Evolutionary conservation across 2,329 filamentous ascomycete genomes (phyloP).

Genomic region (Pseudovirgaria hyperparasitica): DNA sequence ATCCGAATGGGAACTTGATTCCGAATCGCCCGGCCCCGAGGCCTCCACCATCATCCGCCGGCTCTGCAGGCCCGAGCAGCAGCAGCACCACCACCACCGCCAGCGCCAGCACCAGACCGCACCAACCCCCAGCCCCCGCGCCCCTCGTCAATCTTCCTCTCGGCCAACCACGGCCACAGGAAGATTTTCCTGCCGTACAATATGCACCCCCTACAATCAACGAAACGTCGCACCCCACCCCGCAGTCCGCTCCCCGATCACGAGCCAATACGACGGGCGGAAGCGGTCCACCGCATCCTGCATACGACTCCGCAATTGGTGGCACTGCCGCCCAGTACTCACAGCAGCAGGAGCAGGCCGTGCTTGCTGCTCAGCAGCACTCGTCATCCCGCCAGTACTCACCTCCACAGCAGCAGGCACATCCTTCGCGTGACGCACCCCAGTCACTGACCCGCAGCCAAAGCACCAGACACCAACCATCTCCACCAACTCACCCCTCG

Average conservation of each 20-base stretch:
- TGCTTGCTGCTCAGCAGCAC: constrained; percentile 66
- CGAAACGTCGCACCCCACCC: constrained; percentile 20
- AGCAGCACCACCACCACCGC: constrained; percentile 34
- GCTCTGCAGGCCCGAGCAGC: constrained; percentile 27
- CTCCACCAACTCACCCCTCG: constrained; percentile 16
- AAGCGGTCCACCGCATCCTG: constrained; percentile 19
- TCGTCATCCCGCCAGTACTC: constrained; percentile 34
- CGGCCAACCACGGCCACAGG: constrained; percentile 18
- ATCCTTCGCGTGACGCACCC: no score
- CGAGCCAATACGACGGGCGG: constrained; percentile 31
- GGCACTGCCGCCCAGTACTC: constrained; percentile 32
- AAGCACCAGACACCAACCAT: constrained; percentile 48
- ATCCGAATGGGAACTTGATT: constrained; percentile 43
- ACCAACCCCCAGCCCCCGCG: constrained; percentile 44
- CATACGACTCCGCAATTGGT: constrained; percentile 33
- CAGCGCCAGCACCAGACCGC: constrained; percentile 36
- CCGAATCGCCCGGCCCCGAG: constrained; percentile 78
- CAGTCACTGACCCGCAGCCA: constrained; percentile 60
- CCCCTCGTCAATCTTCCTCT: constrained; percentile 16
- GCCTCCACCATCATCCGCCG: no score
- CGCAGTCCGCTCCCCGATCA: constrained; percentile 25
- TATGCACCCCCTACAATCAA: constrained; percentile 29
- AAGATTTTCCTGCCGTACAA: constrained; percentile 27
- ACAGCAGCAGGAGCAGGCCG: constrained; percentile 76
- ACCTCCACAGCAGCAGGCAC: no score